Evolutionary conservation across 2,329 filamentous ascomycete species (phyloP), one percentile per base, ranked within the genome.

Genomic region (Trichoderma pleuroti): DNA sequence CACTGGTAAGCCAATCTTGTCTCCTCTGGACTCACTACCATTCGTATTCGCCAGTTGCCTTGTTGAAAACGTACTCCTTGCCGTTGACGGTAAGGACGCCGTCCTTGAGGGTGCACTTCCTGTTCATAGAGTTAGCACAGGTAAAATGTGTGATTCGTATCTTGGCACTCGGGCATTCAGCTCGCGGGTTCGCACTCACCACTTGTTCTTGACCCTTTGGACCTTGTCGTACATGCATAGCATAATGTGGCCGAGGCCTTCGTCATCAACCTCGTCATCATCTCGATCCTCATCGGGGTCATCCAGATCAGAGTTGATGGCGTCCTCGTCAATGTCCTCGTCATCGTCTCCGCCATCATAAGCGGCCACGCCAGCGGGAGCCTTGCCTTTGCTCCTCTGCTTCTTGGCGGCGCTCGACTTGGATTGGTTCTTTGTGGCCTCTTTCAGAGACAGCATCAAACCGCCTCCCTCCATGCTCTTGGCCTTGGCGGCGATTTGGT

Each of bases 181-280:
- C n/a, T n/a, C n/a, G n/a, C n/a, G n/a, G n/a, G 34, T 46, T 59
- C 2, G 30, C 52, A 82, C 86, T 65, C 80, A 90, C 93, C 93
- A 96, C 88, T 96, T 99, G 84, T 98, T 99, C 90, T 99, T 99
- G 77, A 98, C 96, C 61, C 96, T 88, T 83, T 98, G 95, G 11
- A 99, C 96, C 85, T 99, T 99, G 85, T 99, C 96, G 80, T 99
- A 99, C 80, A 97, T 98, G 85, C 96, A 99, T 52, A 99, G 90
- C 93, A 99, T 98, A 79, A 97, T 94, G 76, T 97, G 92, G 1
- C 91, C 91, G 74, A 92, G 88, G 42, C 90, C 88, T 56, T 97
- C 94, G 72, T 97, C 93, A 16, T 94, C 93, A 64, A 96, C 94
- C 39, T 96, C 93, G 28, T 95, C 93, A 28, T 96, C 93, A 34